Percentiles rank a stretch among this genome's conserved stretches.
Evolutionary conservation across 352 stramenopile species (phyloP).

Genomic region (Aphanomyces cochlioides): DNA sequence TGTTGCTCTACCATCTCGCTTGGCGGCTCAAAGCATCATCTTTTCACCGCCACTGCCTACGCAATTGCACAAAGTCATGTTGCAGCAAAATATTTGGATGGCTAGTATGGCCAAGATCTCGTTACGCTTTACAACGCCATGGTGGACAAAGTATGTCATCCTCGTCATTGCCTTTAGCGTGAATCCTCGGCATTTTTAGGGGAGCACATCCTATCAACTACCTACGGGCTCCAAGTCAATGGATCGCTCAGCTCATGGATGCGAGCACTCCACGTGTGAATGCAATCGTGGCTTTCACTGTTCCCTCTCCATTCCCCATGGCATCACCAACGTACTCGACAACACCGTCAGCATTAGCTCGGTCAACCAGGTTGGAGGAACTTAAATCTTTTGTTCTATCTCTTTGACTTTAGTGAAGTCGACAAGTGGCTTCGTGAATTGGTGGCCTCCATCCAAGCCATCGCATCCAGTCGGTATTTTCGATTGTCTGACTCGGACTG

Average conservation of each 20-base stretch:
- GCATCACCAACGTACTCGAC: background rate
- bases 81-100: conserved; percentile 1
- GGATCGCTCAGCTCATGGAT: conserved; percentile 10
- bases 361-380: background rate
- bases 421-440: background rate
- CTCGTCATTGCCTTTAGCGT: no score
- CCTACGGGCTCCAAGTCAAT: background rate
- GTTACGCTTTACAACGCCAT: background rate
- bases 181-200: background rate
- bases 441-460: background rate
- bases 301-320: background rate
- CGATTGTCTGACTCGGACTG: background rate
- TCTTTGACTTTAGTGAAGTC: no score
- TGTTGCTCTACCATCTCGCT: background rate
- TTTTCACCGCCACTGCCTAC: background rate
- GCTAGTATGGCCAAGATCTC: background rate
- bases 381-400: no score
- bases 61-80: background rate
- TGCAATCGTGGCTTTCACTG: conserved; percentile 2
- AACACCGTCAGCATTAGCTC: background rate
- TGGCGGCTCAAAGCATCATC: background rate
- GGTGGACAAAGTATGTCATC: background rate
- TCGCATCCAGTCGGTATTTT: background rate
- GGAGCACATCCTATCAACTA: background rate
- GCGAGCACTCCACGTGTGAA: background rate